These are phyloP conservation scores for Apiotrichum sp. DNA, from an alignment of 1,284 basidiomycete species.

Conservation along the genomic window DNA sequence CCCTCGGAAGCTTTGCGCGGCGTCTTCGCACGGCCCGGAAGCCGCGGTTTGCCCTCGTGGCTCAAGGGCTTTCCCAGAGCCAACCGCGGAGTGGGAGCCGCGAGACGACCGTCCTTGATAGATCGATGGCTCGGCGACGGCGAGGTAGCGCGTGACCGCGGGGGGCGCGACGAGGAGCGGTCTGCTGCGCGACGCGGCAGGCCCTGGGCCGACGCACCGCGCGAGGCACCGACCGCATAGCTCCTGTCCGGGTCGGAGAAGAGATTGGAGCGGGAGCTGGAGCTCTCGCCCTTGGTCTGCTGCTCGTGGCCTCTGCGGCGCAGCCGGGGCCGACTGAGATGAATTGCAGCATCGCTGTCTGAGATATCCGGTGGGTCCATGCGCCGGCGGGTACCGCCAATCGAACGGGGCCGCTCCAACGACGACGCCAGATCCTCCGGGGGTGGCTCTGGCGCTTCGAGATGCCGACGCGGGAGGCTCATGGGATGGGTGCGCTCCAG, in stretches of 20 bases:
- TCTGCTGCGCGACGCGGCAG: too few species aligned
- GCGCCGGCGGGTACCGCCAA: slow-evolving; percentile 1
- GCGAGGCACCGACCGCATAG: slow-evolving; percentile 72
- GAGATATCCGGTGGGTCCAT: slow-evolving; percentile 26
- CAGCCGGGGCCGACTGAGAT: slow-evolving; percentile 4
- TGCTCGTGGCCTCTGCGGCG: slow-evolving; percentile 1
- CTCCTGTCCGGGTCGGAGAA: slow-evolving; percentile 79
- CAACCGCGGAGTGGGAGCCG: slow-evolving; percentile 3
- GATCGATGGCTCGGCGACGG: slow-evolving; percentile 1
- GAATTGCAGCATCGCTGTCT: slow-evolving; percentile 37
- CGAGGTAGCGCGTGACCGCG: slow-evolving; percentile 3
- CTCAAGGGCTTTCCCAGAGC: slow-evolving; percentile 10
- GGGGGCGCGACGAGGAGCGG: background rate
- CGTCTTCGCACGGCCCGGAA: slow-evolving; percentile 38
- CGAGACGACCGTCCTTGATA: slow-evolving; percentile 5
- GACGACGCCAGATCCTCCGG: background rate
- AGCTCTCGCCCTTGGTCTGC: background rate
- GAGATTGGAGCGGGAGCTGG: slow-evolving; percentile 10
- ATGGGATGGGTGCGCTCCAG: too few species aligned
- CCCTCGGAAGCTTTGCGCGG: slow-evolving; percentile 16
- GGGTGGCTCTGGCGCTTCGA: slow-evolving; percentile 6
- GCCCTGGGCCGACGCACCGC: slow-evolving; percentile 4
- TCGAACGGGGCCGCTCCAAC: slow-evolving; percentile 26
- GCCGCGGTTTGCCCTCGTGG: slow-evolving; percentile 28
- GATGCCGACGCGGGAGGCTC: too few species aligned